phyloP scores from a whole-genome alignment of 305 asterid genomes.

The Fraxinus greggii region DNA sequence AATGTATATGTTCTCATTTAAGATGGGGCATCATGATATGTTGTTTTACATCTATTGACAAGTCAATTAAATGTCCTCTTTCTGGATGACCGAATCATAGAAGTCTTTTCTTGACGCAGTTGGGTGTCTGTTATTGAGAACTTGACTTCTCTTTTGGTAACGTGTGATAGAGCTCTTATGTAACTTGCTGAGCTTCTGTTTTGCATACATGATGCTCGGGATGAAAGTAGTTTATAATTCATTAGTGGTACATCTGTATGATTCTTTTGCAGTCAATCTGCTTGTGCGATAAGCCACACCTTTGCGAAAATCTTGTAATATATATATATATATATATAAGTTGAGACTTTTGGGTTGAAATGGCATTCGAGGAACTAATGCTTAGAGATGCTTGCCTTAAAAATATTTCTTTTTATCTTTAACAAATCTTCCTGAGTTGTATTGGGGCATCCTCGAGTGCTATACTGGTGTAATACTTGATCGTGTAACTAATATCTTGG shows the following conservation, averaged over 20 bases:
- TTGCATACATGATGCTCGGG: constrained; percentile 46
- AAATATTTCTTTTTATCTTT: neutral
- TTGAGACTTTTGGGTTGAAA: neutral
- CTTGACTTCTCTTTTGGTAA: constrained; percentile 21
- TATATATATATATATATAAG: too few species aligned
- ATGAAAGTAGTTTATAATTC: constrained; percentile 52
- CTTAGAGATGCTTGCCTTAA: constrained; percentile 5
- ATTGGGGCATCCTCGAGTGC: constrained; percentile 15
- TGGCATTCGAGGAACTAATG: constrained; percentile 17
- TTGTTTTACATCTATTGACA: neutral
- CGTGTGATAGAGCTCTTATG: constrained; percentile 27
- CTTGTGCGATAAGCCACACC: constrained; percentile 39
- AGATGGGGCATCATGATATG: neutral
- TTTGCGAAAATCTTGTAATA: constrained; percentile 20
- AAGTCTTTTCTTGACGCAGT: neutral
- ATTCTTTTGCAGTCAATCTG: constrained; percentile 64
- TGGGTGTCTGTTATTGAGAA: constrained; percentile 11
- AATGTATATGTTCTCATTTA: neutral
- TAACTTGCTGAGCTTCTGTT: constrained; percentile 30
- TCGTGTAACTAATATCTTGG: constrained; percentile 14
- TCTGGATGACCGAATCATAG: neutral
- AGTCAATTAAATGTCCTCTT: neutral
- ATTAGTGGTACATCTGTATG: constrained; percentile 58
- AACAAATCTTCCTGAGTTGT: constrained; percentile 12
- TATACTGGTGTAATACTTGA: constrained; percentile 13